Evolutionary conservation across 2,329 filamentous ascomycete genomes (phyloP).

Genomic region (Diaporthe aspalathi): DNA sequence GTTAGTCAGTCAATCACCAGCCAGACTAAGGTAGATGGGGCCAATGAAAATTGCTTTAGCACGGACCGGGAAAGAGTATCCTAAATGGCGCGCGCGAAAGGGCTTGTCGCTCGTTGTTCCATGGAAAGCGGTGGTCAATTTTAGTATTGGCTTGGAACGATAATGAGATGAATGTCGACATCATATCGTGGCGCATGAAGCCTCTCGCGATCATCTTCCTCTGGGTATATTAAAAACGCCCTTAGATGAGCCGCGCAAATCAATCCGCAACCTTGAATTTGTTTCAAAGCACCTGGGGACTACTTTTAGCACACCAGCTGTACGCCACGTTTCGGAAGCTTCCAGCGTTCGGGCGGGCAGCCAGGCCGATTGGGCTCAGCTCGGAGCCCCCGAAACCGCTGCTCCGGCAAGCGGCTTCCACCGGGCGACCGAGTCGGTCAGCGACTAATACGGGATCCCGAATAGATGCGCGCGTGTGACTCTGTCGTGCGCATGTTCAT

Average conservation of each 20-base stretch:
- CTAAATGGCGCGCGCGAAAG: neutral
- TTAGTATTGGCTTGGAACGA: constrained; percentile 1
- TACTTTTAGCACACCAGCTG: neutral
- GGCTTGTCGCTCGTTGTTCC: neutral
- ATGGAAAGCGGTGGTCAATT: neutral
- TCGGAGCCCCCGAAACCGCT: constrained; percentile 5
- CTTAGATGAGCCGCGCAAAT: neutral
- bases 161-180: neutral
- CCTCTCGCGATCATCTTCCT: constrained; percentile 1
- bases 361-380: constrained; percentile 1
- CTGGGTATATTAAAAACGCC: neutral
- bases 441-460: neutral
- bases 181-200: neutral
- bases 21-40: neutral
- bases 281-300: neutral
- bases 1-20: too few relatives aligned
- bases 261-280: neutral
- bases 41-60: neutral
- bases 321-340: constrained; percentile 17
- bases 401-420: neutral
- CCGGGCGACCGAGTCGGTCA: constrained; percentile 28
- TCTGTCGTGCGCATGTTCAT: neutral
- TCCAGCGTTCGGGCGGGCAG: constrained; percentile 1
- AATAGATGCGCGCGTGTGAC: too few relatives aligned
- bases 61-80: neutral